These are phyloP conservation scores for Nectriaceae sp. DNA, from an alignment of 2,329 filamentous ascomycete species.

Conservation along the genomic window DNA sequence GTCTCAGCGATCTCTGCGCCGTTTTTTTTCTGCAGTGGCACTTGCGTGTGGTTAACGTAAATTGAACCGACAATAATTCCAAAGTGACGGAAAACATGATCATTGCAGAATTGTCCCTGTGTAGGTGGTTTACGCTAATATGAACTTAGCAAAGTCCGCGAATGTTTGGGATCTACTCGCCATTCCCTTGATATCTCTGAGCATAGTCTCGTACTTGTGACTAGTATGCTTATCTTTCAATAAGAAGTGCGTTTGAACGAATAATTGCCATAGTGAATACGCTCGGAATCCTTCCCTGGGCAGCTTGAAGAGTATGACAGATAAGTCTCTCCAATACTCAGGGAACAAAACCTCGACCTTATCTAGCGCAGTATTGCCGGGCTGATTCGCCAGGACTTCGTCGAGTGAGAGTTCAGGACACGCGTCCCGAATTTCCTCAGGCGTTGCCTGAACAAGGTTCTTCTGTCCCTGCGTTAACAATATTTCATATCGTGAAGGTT, in stretches of 20 bases:
- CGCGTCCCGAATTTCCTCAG: not conserved
- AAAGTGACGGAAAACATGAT: slow-evolving; percentile 8
- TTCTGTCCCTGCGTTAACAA: not conserved
- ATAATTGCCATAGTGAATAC: slow-evolving; percentile 17
- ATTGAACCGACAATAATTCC: slow-evolving; percentile 7
- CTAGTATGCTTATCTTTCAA: not conserved
- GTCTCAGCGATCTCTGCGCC: slow-evolving; percentile 1
- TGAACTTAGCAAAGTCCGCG: not conserved
- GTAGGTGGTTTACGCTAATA: too few species aligned
- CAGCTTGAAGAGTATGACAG: slow-evolving; percentile 4
- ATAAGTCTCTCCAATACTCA: slow-evolving; percentile 5
- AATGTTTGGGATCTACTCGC: slow-evolving; percentile 3
- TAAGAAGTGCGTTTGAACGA: slow-evolving; percentile 14
- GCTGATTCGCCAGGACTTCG: not conserved
- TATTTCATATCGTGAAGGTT: not conserved
- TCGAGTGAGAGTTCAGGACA: slow-evolving; percentile 6
- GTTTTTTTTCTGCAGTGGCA: not conserved
- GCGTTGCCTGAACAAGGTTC: slow-evolving; percentile 1
- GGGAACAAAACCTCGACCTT: slow-evolving; percentile 14
- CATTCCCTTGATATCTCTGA: slow-evolving; percentile 3
- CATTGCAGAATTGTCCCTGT: slow-evolving; percentile 2
- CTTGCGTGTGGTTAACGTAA: slow-evolving; percentile 4
- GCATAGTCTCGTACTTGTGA: not conserved
- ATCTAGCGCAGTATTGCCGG: not conserved
- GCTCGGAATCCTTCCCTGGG: slow-evolving; percentile 10